Base-by-base conservation (phyloP, 345 rosid species). In the Gossypium thurberi region DNA sequence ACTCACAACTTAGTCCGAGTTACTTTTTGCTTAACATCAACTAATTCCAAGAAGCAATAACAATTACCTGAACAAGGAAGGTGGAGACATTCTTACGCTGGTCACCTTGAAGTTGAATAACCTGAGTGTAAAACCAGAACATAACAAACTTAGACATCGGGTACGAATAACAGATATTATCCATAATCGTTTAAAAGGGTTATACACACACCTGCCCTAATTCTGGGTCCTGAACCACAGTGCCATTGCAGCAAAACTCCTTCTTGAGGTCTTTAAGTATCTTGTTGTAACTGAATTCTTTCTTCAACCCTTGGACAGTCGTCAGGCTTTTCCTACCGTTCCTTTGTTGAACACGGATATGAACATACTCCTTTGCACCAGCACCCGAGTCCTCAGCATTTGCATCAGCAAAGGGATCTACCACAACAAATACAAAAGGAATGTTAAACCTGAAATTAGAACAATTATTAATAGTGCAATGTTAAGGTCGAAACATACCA, bases 191-290 rank as follows among this genome's bases (percentile, higher is more conserved):
- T 47, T 43, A n/a, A 8, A 1, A 1, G 28, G 14, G 60, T 50
- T 26, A 69, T 17, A 40, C 14, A 53, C 80, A 28, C 20, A 87
- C 98, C 92, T 92, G 91, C 62, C 98, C 98, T 77, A 90, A 85
- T 78, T 92, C 96, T 44, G 92, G 89, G 74, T 92, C 98, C 85
- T 92, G 91, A 51, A 92, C 98, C 43, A 92, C 98, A 5, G 96
- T 90, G 21, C 98, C 98, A 87, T 92, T 92, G 85, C 98, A 90
- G 88, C 98, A 92, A 79, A 92, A 92, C 75, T 89, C 96, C 78
- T 92, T 92, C 84, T 92, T 92, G 48, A 92, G 94, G 82, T 92
- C 98, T 78, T 92, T 90, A 47, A 92, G 89, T 60, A 92, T 92
- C 85, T 92, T 92, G 85, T 78, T 90, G 64, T 92, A 92, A 84